Percentiles rank a stretch among this genome's conserved stretches.
phyloP scores from a whole-genome alignment of 2,329 filamentous ascomycete genomes.

The Fusarium sp. region DNA sequence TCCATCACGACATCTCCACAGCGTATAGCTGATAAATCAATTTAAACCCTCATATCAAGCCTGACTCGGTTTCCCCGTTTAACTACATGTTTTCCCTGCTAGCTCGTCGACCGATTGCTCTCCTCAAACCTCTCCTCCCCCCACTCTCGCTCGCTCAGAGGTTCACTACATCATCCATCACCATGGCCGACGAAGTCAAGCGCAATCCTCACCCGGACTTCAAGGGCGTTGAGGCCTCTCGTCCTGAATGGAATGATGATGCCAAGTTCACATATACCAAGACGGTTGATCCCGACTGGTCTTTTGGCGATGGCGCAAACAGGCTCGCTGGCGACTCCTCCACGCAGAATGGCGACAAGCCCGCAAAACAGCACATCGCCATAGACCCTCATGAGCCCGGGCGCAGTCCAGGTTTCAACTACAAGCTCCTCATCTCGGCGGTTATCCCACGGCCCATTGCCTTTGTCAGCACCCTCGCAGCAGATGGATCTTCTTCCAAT shows the following conservation, averaged over 20 bases:
- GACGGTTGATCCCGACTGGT: conserved; percentile 77
- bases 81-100: conserved; percentile 2
- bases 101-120: neutral
- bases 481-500: conserved; percentile 77
- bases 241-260: conserved; percentile 70
- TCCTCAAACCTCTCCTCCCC: conserved; percentile 23
- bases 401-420: conserved; percentile 80
- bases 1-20: conserved; percentile 26
- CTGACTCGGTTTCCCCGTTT: neutral
- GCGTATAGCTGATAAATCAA: conserved; percentile 11
- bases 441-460: conserved; percentile 88
- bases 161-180: conserved; percentile 31
- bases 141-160: conserved; percentile 4
- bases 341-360: neutral
- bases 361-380: conserved; percentile 73
- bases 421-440: conserved; percentile 90
- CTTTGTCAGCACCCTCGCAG: conserved; percentile 69
- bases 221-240: conserved; percentile 77
- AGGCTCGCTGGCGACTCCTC: conserved; percentile 49
- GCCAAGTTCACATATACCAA: conserved; percentile 69
- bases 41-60: neutral
- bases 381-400: conserved; percentile 87
- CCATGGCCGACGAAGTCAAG: conserved; percentile 57
- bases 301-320: conserved; percentile 77
- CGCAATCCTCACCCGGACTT: conserved; percentile 79